A percentile compares a stretch with the other conserved stretches of the same genome.
These are phyloP conservation scores for Saccharomycopsis malanga DNA, from an alignment of 805 yeast genomes.

Conservation along the genomic window DNA sequence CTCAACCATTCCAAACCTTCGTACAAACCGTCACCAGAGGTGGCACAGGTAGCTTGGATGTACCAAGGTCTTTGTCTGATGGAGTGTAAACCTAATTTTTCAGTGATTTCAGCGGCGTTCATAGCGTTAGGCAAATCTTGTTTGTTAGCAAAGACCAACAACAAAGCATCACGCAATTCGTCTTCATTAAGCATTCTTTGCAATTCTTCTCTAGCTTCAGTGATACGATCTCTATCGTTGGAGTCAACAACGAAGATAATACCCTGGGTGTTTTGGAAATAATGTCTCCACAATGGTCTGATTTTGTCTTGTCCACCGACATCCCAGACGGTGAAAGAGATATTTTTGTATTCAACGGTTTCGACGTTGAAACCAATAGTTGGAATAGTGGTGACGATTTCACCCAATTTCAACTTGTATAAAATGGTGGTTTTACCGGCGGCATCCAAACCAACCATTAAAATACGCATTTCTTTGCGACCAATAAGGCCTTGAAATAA, in stretches of 20 bases:
- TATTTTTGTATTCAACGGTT: slow-evolving; percentile 95
- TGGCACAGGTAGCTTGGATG: slow-evolving; percentile 98
- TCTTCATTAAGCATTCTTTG: slow-evolving; percentile 98
- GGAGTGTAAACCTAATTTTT: slow-evolving; percentile 92
- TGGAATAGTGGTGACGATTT: slow-evolving; percentile 93
- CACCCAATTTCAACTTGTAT: slow-evolving; percentile 91
- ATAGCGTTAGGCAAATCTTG: slow-evolving; percentile 98
- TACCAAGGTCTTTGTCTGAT: slow-evolving; percentile 99
- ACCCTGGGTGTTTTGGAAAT: slow-evolving; percentile 98
- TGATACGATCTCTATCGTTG: slow-evolving; percentile 94
- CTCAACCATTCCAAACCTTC: slow-evolving; percentile 98
- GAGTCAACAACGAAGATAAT: slow-evolving; percentile 96
- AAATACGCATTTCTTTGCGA: slow-evolving; percentile 95
- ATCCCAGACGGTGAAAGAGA: slow-evolving; percentile 97
- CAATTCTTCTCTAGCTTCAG: slow-evolving; percentile 96
- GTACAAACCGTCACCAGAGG: slow-evolving; percentile 97
- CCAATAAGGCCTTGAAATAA: slow-evolving; percentile 93
- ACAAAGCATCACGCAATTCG: slow-evolving; percentile 92
- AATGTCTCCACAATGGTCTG: slow-evolving; percentile 98
- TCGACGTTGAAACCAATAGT: slow-evolving; percentile 97
- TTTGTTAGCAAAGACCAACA: slow-evolving; percentile 95
- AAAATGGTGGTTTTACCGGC: slow-evolving; percentile 98
- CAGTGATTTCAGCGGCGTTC: slow-evolving; percentile 98
- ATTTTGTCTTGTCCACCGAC: slow-evolving; percentile 99
- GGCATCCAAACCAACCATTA: slow-evolving; percentile 97